A percentile compares a stretch with the other conserved stretches of the same genome.
Conservation (phyloP, 768 basidiomycete species). For the Multifurca ochricompacta region DNA sequence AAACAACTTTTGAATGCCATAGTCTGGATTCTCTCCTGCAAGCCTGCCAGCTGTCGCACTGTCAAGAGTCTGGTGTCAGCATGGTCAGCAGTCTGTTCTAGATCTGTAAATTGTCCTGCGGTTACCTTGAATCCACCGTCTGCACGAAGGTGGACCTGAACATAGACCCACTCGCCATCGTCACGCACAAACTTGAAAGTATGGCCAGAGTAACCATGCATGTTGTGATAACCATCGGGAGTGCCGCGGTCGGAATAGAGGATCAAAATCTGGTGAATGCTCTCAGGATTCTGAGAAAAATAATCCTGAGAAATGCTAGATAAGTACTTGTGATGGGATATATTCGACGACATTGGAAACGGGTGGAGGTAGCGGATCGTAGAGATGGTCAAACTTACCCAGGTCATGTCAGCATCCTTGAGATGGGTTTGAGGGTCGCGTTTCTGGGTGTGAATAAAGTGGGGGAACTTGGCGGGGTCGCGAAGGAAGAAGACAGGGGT, state of each 20-base stretch:
- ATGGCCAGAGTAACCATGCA: conserved; percentile 94
- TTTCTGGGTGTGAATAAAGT: conserved; percentile 93
- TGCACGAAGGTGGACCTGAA: conserved; percentile 74
- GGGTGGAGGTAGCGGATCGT: not conserved
- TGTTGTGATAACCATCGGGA: conserved; percentile 77
- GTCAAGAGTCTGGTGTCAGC: conserved; percentile 53
- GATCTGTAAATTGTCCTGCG: not conserved
- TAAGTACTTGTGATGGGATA: not conserved
- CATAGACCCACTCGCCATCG: conserved; percentile 78
- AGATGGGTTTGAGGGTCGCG: conserved; percentile 87
- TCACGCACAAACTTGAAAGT: conserved; percentile 83
- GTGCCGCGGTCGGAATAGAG: conserved; percentile 94
- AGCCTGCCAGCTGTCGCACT: conserved; percentile 55
- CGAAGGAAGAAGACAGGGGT: conserved; percentile 89
- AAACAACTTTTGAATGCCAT: conserved; percentile 70
- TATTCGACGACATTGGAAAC: not conserved
- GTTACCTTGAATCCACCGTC: conserved; percentile 76
- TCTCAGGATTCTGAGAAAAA: conserved; percentile 80
- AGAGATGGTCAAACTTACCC: conserved; percentile 37
- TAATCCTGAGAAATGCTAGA: conserved; percentile 56
- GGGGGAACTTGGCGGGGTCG: conserved; percentile 83
- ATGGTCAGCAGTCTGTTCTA: not conserved
- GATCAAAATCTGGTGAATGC: conserved; percentile 84
- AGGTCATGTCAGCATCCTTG: conserved; percentile 81
- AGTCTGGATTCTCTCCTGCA: conserved; percentile 75